Evolutionary conservation across 257 asterid genomes (phyloP).

Genomic region (Przewalskia tangutica): DNA sequence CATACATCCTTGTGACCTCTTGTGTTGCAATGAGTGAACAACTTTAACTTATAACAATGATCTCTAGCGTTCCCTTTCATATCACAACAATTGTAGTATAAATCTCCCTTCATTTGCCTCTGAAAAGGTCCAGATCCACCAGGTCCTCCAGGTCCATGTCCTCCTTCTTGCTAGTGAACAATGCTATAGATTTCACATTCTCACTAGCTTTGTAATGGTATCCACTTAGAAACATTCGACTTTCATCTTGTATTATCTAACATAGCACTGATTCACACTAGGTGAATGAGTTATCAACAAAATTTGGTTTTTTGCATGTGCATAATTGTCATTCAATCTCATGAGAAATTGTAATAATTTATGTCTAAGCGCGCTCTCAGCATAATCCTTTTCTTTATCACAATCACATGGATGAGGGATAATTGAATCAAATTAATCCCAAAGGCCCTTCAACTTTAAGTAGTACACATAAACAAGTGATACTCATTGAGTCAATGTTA

Average conservation of each 20-base stretch:
- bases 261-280: neutral
- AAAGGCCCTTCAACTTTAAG: too few species aligned
- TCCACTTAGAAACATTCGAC: too few species aligned
- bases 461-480: too few species aligned
- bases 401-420: neutral
- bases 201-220: too few species aligned
- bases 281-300: neutral
- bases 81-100: too few species aligned
- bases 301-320: neutral
- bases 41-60: neutral
- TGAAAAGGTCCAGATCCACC: too few species aligned
- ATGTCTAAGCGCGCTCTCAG: neutral
- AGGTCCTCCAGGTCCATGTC: neutral
- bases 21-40: too few species aligned
- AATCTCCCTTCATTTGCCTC: neutral
- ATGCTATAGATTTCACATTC: too few species aligned
- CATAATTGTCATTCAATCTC: neutral
- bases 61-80: too few species aligned
- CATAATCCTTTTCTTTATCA: neutral
- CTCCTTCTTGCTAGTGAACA: neutral
- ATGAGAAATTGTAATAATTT: too few species aligned
- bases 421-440: neutral
- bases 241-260: neutral
- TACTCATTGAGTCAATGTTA: too few species aligned
- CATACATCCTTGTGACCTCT: neutral